These are phyloP conservation scores for Penicillium malachiteum DNA, from an alignment of 495 filamentous ascomycete species.

Conservation along the genomic window DNA sequence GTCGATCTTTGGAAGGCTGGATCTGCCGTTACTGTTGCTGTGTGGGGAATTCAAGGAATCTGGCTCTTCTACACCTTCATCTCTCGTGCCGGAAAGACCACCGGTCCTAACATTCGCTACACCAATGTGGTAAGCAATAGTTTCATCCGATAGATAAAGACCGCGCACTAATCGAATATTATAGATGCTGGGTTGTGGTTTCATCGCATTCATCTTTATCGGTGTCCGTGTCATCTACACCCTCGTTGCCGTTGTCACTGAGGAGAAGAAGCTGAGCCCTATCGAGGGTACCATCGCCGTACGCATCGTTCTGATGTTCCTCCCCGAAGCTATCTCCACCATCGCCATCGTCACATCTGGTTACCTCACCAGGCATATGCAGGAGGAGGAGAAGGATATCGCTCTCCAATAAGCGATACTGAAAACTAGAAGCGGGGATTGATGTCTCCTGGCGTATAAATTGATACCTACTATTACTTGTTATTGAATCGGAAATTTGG, in stretches of 20 bases:
- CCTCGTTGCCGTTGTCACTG: not conserved
- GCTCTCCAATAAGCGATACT: too few relatives aligned
- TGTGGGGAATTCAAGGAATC: not conserved
- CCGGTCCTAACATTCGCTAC: not conserved
- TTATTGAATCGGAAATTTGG: too few relatives aligned
- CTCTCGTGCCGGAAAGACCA: not conserved
- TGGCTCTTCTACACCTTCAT: not conserved
- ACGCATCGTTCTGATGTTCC: constrained; percentile 8
- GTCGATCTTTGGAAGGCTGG: not conserved
- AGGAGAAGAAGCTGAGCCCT: constrained; percentile 3
- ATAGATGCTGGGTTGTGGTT: not conserved
- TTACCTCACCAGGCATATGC: too few relatives aligned
- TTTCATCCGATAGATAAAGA: too few relatives aligned
- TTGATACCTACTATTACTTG: too few relatives aligned
- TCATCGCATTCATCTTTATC: not conserved
- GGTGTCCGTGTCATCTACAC: not conserved
- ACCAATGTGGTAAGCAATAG: not conserved
- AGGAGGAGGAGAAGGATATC: too few relatives aligned
- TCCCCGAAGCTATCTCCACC: constrained; percentile 4
- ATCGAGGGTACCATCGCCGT: constrained; percentile 6
- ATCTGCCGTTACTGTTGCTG: not conserved
- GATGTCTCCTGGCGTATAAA: too few relatives aligned
- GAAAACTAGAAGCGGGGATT: too few relatives aligned
- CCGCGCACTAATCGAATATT: not conserved
- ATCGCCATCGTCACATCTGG: not conserved